Percentiles rank a stretch among this genome's conserved stretches.
These are phyloP conservation scores for Sporisorium graminicola DNA, from an alignment of 1,284 basidiomycete genomes.

Conservation along the genomic window DNA sequence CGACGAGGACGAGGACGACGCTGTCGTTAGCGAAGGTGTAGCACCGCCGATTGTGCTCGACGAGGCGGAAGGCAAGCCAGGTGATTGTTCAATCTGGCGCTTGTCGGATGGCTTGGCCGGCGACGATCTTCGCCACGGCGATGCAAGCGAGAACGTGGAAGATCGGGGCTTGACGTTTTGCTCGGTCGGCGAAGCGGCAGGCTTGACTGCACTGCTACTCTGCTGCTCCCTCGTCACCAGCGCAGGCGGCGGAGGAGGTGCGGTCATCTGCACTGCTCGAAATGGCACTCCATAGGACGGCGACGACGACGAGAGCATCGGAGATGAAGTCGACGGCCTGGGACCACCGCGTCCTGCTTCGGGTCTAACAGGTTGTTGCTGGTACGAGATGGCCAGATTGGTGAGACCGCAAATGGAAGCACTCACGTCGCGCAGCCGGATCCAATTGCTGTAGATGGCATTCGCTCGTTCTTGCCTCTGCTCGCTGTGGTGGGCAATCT, in stretches of 20 bases:
- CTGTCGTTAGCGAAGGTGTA: neutral
- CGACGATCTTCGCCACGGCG: slow-evolving; percentile 1
- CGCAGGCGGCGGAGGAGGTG: slow-evolving; percentile 14
- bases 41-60: neutral
- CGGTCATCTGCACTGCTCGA: neutral
- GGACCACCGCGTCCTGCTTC: neutral
- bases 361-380: slow-evolving; percentile 10
- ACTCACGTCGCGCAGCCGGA: slow-evolving; percentile 11
- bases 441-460: slow-evolving; percentile 19
- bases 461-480: slow-evolving; percentile 10
- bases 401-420: slow-evolving; percentile 24
- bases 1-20: neutral
- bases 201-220: neutral
- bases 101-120: neutral
- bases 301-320: slow-evolving; percentile 4
- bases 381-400: slow-evolving; percentile 30
- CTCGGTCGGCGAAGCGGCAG: neutral
- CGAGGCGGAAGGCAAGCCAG: neutral
- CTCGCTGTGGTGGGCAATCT: neutral
- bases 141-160: neutral
- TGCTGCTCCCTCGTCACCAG: slow-evolving; percentile 3
- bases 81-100: neutral
- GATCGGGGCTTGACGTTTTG: neutral
- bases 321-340: slow-evolving; percentile 4
- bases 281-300: neutral